Percentiles rank a stretch among this genome's conserved stretches.
These are phyloP conservation scores for Zymoseptoria passerinii DNA, from an alignment of 2,329 filamentous ascomycete genomes.

Conservation along the genomic window DNA sequence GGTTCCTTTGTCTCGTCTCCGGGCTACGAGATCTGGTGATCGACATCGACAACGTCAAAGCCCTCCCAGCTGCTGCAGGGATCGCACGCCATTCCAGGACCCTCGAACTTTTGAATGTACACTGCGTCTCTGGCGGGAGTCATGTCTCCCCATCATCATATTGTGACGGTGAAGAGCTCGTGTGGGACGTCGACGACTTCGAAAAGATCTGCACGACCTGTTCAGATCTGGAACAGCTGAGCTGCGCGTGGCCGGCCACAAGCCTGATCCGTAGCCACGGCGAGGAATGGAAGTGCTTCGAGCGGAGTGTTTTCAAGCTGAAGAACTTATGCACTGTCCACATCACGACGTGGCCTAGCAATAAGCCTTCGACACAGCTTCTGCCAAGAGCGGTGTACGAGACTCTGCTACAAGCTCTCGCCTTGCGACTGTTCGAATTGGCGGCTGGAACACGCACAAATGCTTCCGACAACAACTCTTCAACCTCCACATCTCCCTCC, in stretches of 20 bases:
- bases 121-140: slow-evolving; percentile 27
- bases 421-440: slow-evolving; percentile 21
- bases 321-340: slow-evolving; percentile 38
- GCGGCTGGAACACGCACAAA: slow-evolving; percentile 7
- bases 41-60: slow-evolving; percentile 36
- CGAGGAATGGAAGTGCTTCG: slow-evolving; percentile 37
- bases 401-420: slow-evolving; percentile 32
- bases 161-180: slow-evolving; percentile 35
- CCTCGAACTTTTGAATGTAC: slow-evolving; percentile 37
- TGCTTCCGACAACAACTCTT: background rate
- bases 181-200: slow-evolving; percentile 38
- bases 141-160: slow-evolving; percentile 7
- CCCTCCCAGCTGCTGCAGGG: slow-evolving; percentile 35
- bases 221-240: slow-evolving; percentile 37
- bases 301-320: slow-evolving; percentile 26
- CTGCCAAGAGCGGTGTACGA: slow-evolving; percentile 40
- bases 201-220: slow-evolving; percentile 40
- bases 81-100: slow-evolving; percentile 41
- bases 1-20: slow-evolving; percentile 40
- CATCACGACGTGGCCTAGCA: slow-evolving; percentile 42
- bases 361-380: slow-evolving; percentile 32
- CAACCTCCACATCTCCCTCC: background rate
- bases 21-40: slow-evolving; percentile 38
- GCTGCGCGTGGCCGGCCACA: slow-evolving; percentile 39
- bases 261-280: slow-evolving; percentile 36